Percentiles rank a stretch among this genome's conserved stretches.
Evolutionary conservation across 2,329 filamentous ascomycete species (phyloP).

Genomic region (Xylaria digitata): DNA sequence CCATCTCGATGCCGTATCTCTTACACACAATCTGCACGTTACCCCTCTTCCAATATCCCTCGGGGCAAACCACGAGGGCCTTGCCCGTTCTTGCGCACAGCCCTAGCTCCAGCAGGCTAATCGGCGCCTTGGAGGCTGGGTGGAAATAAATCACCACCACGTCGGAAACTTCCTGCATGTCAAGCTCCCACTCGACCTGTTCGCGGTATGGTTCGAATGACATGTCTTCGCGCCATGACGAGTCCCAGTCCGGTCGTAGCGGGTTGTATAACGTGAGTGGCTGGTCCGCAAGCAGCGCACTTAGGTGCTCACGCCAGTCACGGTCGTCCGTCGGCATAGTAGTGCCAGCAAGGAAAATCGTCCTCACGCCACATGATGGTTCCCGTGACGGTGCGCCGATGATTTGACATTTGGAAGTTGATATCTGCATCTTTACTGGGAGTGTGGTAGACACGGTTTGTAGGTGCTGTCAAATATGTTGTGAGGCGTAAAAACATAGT

Average conservation of each 20-base stretch:
- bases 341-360: conserved; percentile 69
- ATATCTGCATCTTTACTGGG: not conserved
- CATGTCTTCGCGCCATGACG: conserved; percentile 62
- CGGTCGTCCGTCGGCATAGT: conserved; percentile 57
- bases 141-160: conserved; percentile 69
- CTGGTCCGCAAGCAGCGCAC: conserved; percentile 53
- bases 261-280: conserved; percentile 69
- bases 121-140: conserved; percentile 62
- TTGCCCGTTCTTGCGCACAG: conserved; percentile 58
- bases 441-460: not conserved
- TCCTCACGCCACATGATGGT: conserved; percentile 38
- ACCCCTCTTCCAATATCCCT: conserved; percentile 67
- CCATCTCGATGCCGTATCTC: conserved; percentile 58
- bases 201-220: conserved; percentile 59
- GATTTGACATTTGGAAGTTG: conserved; percentile 42
- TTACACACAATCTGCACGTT: conserved; percentile 70
- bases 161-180: conserved; percentile 63
- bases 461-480: not conserved
- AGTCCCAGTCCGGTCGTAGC: conserved; percentile 66
- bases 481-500: not conserved
- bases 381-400: conserved; percentile 48
- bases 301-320: conserved; percentile 65
- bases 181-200: conserved; percentile 70
- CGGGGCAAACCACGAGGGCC: conserved; percentile 64
- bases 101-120: conserved; percentile 71